Evolutionary conservation across 768 basidiomycete species (phyloP).

Genomic region (Sporobolomyces phaffii): DNA sequence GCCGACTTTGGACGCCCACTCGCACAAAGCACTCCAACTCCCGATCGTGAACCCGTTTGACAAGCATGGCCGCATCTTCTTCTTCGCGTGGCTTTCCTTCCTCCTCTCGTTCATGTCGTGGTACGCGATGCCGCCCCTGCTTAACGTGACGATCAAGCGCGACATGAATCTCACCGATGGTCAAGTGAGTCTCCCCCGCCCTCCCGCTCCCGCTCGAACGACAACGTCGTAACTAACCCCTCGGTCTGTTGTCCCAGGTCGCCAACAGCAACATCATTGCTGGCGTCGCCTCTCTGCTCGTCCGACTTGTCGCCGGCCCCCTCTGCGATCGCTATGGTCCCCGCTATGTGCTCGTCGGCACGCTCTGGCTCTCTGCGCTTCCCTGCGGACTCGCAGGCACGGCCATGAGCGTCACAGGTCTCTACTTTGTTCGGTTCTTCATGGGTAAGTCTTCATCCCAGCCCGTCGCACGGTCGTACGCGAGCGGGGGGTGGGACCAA

Average conservation of each 20-base stretch:
- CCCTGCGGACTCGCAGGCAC: constrained; percentile 59
- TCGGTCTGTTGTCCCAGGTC: constrained; percentile 11
- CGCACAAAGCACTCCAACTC: constrained; percentile 54
- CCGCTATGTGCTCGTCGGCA: constrained; percentile 53
- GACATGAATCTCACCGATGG: constrained; percentile 16
- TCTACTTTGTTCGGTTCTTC: constrained; percentile 56
- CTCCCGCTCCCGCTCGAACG: background rate
- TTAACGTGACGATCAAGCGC: constrained; percentile 54
- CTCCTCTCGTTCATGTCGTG: constrained; percentile 46
- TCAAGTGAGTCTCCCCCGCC: background rate
- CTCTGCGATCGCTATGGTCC: constrained; percentile 52
- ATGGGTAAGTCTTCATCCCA: constrained; percentile 48
- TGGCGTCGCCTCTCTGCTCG: constrained; percentile 45
- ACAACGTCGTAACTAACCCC: no score
- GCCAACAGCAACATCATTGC: constrained; percentile 45
- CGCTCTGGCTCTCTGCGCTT: constrained; percentile 57
- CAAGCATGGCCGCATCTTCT: constrained; percentile 53
- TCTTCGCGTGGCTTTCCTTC: constrained; percentile 33
- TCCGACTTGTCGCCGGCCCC: constrained; percentile 55
- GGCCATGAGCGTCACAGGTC: constrained; percentile 47
- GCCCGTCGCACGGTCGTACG: no score
- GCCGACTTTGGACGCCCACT: constrained; percentile 50
- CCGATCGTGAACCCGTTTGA: constrained; percentile 54
- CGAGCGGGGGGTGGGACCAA: no score
- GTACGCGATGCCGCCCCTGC: constrained; percentile 60